Conservation (phyloP, 768 basidiomycete species). For the Mycena rebaudengoi region DNA sequence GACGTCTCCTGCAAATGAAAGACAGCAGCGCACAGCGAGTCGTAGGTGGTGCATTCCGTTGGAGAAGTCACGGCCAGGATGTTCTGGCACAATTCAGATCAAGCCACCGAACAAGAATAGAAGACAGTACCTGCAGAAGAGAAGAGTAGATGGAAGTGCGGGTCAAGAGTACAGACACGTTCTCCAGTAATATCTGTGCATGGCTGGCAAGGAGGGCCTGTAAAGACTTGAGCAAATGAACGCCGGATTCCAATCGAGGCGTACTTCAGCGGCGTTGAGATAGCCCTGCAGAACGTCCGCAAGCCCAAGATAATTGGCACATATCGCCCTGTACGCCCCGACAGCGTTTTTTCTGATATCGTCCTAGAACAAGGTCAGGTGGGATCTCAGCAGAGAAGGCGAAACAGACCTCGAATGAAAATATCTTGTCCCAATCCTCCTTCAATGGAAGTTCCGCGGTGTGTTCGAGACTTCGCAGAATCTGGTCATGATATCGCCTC, state of each 20-base stretch:
- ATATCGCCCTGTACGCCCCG: conserved; percentile 46
- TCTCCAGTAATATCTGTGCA: conserved; percentile 37
- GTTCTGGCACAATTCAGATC: not conserved
- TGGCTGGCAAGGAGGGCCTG: conserved; percentile 31
- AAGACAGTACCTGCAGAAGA: conserved; percentile 37
- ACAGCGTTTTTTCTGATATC: conserved; percentile 37
- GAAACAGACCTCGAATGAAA: conserved; percentile 28
- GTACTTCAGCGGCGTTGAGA: conserved; percentile 31
- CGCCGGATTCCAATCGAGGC: not conserved
- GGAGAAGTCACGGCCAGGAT: conserved; percentile 41
- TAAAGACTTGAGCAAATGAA: not conserved
- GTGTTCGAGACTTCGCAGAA: conserved; percentile 25
- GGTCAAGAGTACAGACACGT: conserved; percentile 42
- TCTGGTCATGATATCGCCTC: conserved; percentile 32
- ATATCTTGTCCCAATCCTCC: conserved; percentile 30
- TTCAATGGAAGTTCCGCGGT: no score
- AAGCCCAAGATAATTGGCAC: conserved; percentile 42
- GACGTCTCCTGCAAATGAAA: conserved; percentile 41
- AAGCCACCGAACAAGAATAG: not conserved
- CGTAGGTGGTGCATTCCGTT: conserved; percentile 36
- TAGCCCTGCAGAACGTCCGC: conserved; percentile 33
- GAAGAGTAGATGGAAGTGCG: conserved; percentile 40
- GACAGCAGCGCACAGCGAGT: conserved; percentile 43
- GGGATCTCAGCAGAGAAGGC: not conserved
- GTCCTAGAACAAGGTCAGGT: not conserved